Evolutionary conservation across 192 early-diverging fungal species (phyloP).

Genomic region (Helicostylum pulchrum): DNA sequence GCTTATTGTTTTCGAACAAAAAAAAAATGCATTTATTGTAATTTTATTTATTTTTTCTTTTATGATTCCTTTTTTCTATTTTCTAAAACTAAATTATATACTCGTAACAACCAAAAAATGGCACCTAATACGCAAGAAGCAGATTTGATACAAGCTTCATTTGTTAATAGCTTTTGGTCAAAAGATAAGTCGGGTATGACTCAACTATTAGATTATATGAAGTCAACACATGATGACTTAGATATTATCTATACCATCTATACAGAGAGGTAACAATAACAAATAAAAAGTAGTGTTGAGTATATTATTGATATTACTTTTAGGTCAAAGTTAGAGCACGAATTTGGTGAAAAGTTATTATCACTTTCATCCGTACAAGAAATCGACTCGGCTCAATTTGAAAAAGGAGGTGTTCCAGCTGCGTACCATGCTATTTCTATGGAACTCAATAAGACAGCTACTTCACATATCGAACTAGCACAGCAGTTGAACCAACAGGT

Average conservation of each 20-base stretch:
- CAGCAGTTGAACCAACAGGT: slow-evolving; percentile 9
- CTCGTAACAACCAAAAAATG: not conserved
- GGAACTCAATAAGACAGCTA: slow-evolving; percentile 17
- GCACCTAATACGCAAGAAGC: not conserved
- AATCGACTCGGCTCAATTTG: not conserved
- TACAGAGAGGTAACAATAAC: slow-evolving; percentile 12
- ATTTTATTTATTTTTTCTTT: too few species aligned
- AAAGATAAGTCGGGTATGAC: slow-evolving; percentile 12
- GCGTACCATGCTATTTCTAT: slow-evolving; percentile 10
- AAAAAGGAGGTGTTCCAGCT: not conserved
- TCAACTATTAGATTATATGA: slow-evolving; percentile 12
- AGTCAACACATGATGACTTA: slow-evolving; percentile 1
- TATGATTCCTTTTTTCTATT: too few species aligned
- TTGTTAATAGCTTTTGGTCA: slow-evolving; percentile 6
- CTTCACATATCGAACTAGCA: slow-evolving; percentile 19
- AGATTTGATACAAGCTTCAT: not conserved
- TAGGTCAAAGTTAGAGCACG: slow-evolving; percentile 10
- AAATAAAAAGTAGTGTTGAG: not conserved
- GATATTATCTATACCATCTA: slow-evolving; percentile 6
- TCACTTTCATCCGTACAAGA: slow-evolving; percentile 1
- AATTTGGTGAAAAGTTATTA: slow-evolving; percentile 19
- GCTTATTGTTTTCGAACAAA: too few species aligned
- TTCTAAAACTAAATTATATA: too few species aligned
- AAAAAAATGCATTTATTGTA: too few species aligned
- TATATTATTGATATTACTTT: not conserved